phyloP scores from a whole-genome alignment of 768 basidiomycete species.

The Naganishia randhawae region DNA sequence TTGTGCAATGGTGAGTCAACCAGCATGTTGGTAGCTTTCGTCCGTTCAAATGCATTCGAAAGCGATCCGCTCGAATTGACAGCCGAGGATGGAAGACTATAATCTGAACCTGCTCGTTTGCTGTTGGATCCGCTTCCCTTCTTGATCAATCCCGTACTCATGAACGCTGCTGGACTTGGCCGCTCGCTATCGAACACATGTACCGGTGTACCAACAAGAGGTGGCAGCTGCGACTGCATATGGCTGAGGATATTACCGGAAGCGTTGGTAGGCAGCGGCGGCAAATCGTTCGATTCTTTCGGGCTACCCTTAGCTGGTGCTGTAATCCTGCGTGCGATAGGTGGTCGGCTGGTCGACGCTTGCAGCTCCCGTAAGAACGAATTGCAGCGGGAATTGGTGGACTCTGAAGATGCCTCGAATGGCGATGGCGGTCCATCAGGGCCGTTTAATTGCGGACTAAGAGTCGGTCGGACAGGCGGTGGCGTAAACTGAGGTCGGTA shows the following conservation, averaged over 20 bases:
- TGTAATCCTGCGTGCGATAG: conserved; percentile 20
- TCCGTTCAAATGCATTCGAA: neutral
- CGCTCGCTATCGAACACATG: conserved; percentile 37
- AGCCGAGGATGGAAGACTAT: neutral
- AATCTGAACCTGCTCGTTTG: conserved; percentile 7
- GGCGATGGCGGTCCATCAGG: conserved; percentile 15
- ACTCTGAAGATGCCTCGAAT: conserved; percentile 19
- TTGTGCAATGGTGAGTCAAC: neutral
- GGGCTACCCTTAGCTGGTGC: conserved; percentile 21
- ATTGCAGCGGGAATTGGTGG: conserved; percentile 11
- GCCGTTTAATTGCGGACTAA: conserved; percentile 16
- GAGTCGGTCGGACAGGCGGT: conserved; percentile 5
- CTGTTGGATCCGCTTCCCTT: conserved; percentile 32
- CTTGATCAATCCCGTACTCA: conserved; percentile 52
- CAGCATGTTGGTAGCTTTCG: neutral
- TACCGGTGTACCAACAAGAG: conserved; percentile 19
- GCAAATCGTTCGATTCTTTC: neutral
- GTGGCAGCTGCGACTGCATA: neutral
- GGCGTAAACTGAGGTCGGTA: conserved; percentile 19
- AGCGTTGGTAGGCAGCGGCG: conserved; percentile 12
- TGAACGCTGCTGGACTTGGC: conserved; percentile 51
- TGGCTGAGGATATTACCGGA: neutral
- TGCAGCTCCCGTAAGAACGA: conserved; percentile 17
- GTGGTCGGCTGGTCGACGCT: conserved; percentile 17
- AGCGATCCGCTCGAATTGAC: neutral